Evolutionary conservation across 1,139 yeast genomes (phyloP).

Genomic region (Zhuliangozyma parablackwelliae): DNA sequence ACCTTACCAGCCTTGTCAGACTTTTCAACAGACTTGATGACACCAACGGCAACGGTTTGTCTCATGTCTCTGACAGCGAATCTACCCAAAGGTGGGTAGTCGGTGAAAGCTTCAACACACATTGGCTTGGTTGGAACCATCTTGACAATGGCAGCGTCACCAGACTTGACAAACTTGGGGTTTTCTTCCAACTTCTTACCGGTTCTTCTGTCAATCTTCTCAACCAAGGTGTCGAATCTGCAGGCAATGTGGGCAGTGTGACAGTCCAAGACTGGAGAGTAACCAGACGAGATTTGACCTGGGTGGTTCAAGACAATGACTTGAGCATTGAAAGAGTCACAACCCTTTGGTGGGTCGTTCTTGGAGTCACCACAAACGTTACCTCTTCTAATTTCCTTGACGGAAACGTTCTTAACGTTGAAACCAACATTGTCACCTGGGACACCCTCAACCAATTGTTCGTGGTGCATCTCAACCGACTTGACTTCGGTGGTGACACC

Average conservation of each 20-base stretch:
- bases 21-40: conserved; percentile 97
- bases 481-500: conserved; percentile 91
- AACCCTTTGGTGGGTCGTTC: conserved; percentile 87
- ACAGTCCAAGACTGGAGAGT: conserved; percentile 92
- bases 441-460: conserved; percentile 75
- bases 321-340: conserved; percentile 84
- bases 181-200: conserved; percentile 81
- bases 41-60: conserved; percentile 99
- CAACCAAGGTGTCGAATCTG: conserved; percentile 77
- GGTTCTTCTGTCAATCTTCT: conserved; percentile 92
- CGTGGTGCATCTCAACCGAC: conserved; percentile 95
- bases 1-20: conserved; percentile 95
- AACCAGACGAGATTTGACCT: conserved; percentile 90
- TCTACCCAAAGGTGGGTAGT: conserved; percentile 98
- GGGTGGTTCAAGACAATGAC: conserved; percentile 90
- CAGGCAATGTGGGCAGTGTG: conserved; percentile 96
- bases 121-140: conserved; percentile 93
- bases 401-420: conserved; percentile 94
- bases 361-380: conserved; percentile 94
- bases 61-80: conserved; percentile 99
- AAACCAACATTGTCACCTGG: conserved; percentile 96
- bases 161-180: conserved; percentile 87
- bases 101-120: conserved; percentile 96
- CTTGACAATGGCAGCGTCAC: conserved; percentile 92
- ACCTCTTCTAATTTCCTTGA: conserved; percentile 92